phyloP scores from a whole-genome alignment of 2,329 filamentous ascomycete species.

The Talaromyces sp. region DNA sequence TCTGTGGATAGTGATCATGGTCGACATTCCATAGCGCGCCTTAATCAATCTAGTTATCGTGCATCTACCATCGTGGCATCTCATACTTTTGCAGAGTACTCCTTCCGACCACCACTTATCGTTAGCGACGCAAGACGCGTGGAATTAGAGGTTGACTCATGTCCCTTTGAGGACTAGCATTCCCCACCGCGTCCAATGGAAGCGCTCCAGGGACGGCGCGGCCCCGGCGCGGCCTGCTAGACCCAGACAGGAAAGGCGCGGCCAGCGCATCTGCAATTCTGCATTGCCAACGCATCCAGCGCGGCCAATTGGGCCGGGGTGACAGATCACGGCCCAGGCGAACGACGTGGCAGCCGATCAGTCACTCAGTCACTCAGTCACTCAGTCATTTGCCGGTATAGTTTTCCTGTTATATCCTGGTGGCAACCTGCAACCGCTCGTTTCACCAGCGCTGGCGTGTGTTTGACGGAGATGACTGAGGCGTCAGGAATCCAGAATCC shows the following conservation, averaged over 20 bases:
- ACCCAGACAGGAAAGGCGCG: constrained; percentile 16
- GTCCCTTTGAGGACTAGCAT: background rate
- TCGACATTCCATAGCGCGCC: background rate
- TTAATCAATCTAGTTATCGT: background rate
- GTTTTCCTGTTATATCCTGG: background rate
- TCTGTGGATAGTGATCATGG: background rate
- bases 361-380: background rate
- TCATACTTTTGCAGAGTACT: background rate
- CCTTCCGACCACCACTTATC: background rate
- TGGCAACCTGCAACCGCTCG: background rate
- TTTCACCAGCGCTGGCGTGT: background rate
- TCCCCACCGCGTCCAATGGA: background rate
- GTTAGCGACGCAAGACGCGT: background rate
- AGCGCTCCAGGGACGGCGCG: background rate
- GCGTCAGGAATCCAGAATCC: background rate
- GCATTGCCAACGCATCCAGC: constrained; percentile 20
- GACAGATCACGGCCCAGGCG: background rate
- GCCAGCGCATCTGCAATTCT: constrained; percentile 18
- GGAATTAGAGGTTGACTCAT: background rate
- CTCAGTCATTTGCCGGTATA: background rate
- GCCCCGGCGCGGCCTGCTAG: constrained; percentile 21
- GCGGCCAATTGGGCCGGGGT: constrained; percentile 4
- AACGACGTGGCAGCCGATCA: constrained; percentile 1
- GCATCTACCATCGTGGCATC: background rate
- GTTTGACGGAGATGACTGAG: background rate